Percentiles rank a stretch among this genome's conserved stretches.
Conservation (phyloP, 768 basidiomycete species). For the Trametes gibbosa region DNA sequence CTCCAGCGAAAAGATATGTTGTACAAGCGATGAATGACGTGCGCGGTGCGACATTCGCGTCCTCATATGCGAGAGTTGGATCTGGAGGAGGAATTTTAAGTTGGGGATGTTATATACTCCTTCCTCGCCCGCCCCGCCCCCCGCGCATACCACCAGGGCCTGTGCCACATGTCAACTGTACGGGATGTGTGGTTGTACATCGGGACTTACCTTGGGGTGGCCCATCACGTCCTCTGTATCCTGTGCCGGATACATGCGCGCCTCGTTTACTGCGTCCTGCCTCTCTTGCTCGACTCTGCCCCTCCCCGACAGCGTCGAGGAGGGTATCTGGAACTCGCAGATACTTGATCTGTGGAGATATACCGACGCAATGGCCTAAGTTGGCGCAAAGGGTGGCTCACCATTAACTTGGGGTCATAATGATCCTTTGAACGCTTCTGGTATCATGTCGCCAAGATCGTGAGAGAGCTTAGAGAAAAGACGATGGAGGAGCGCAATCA, state of each 20-base stretch:
- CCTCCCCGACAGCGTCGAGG: conserved; percentile 88
- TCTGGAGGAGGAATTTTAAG: too few species aligned
- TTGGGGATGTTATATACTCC: conserved; percentile 41
- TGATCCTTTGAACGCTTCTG: neutral
- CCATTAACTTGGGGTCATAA: conserved; percentile 45
- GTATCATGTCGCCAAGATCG: neutral
- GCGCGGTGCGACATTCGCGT: too few species aligned
- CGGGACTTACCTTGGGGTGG: conserved; percentile 37
- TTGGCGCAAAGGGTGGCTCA: conserved; percentile 31
- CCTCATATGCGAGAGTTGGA: too few species aligned
- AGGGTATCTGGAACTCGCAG: conserved; percentile 90
- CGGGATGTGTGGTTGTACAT: neutral
- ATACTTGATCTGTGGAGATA: conserved; percentile 81
- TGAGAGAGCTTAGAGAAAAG: neutral
- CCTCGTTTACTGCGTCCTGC: conserved; percentile 59
- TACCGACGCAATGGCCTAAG: conserved; percentile 10
- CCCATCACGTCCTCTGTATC: conserved; percentile 45
- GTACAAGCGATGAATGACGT: too few species aligned
- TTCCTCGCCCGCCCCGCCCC: conserved; percentile 55
- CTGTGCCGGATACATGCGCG: conserved; percentile 32
- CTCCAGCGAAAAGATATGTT: too few species aligned
- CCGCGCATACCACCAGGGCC: conserved; percentile 53
- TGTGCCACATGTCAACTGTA: conserved; percentile 19
- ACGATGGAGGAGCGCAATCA: conserved; percentile 1
- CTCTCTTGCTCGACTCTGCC: conserved; percentile 83